A percentile compares a stretch with the other conserved stretches of the same genome.
Evolutionary conservation across 2,329 filamentous ascomycete genomes (phyloP).

Genomic region (Colletotrichum sublineola): DNA sequence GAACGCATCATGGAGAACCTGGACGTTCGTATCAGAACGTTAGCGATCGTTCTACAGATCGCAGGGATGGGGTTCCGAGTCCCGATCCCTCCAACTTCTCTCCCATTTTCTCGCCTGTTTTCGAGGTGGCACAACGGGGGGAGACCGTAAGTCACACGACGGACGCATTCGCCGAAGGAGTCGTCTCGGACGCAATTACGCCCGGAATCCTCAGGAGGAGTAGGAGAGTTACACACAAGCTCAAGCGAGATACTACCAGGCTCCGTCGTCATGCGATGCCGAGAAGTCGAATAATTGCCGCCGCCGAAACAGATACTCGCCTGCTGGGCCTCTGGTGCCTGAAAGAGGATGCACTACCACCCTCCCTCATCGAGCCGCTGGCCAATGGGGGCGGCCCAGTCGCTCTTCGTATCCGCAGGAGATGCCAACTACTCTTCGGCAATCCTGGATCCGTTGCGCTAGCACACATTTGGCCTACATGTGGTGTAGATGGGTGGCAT

Average conservation of each 20-base stretch:
- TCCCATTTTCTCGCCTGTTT: background rate
- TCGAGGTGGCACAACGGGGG: background rate
- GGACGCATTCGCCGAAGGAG: too few species aligned
- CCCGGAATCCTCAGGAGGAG: too few species aligned
- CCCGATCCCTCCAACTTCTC: background rate
- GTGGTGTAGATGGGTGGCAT: background rate
- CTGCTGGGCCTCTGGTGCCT: background rate
- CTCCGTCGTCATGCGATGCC: background rate
- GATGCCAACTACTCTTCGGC: background rate
- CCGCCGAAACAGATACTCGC: background rate
- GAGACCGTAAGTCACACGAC: background rate
- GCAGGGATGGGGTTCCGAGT: background rate
- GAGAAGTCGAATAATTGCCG: background rate
- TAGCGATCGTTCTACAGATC: slow-evolving; percentile 1
- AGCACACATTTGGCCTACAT: background rate
- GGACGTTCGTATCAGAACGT: background rate
- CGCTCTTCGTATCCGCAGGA: background rate
- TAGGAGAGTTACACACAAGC: background rate
- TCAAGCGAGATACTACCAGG: background rate
- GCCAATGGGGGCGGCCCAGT: slow-evolving; percentile 13
- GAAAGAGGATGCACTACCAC: background rate
- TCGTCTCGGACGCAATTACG: background rate
- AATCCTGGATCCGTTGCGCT: background rate
- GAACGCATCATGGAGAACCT: background rate
- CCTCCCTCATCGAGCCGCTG: background rate